These are phyloP conservation scores for Ganoderma resinaceum DNA, from an alignment of 1,284 basidiomycete species.

Conservation along the genomic window DNA sequence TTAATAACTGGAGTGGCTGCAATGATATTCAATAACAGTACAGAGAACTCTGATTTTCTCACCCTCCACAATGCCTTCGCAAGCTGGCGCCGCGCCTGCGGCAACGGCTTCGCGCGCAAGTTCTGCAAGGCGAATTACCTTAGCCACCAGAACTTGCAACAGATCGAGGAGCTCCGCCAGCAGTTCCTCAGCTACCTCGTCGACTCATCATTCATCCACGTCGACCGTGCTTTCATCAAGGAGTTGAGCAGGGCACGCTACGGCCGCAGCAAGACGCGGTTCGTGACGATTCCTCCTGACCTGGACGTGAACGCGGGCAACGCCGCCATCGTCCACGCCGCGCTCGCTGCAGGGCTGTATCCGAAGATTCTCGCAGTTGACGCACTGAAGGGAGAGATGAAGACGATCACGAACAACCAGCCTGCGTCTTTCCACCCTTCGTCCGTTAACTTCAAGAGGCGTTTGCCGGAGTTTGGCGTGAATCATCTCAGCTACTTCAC, in stretches of 20 bases:
- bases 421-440: constrained; percentile 89
- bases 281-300: constrained; percentile 79
- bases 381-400: constrained; percentile 60
- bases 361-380: constrained; percentile 90
- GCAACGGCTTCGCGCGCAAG: constrained; percentile 67
- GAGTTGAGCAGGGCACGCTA: constrained; percentile 83
- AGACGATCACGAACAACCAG: constrained; percentile 91
- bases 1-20: not conserved
- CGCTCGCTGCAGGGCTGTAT: constrained; percentile 88
- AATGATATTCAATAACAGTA: constrained; percentile 1
- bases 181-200: constrained; percentile 91
- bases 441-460: constrained; percentile 84
- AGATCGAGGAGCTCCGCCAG: constrained; percentile 96
- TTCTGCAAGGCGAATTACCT: constrained; percentile 89
- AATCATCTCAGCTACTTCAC: constrained; percentile 90
- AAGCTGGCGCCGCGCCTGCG: constrained; percentile 85
- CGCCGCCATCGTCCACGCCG: constrained; percentile 77
- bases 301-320: constrained; percentile 77
- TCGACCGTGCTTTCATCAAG: constrained; percentile 68
- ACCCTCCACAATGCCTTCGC: constrained; percentile 93
- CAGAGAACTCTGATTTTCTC: constrained; percentile 96
- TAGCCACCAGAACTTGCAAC: constrained; percentile 92
- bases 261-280: constrained; percentile 75
- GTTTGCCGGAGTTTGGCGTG: constrained; percentile 73
- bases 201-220: constrained; percentile 87